A percentile compares a stretch with the other conserved stretches of the same genome.
These are phyloP conservation scores for Grosmannia serpens DNA, from an alignment of 2,329 filamentous ascomycete genomes.

Conservation along the genomic window DNA sequence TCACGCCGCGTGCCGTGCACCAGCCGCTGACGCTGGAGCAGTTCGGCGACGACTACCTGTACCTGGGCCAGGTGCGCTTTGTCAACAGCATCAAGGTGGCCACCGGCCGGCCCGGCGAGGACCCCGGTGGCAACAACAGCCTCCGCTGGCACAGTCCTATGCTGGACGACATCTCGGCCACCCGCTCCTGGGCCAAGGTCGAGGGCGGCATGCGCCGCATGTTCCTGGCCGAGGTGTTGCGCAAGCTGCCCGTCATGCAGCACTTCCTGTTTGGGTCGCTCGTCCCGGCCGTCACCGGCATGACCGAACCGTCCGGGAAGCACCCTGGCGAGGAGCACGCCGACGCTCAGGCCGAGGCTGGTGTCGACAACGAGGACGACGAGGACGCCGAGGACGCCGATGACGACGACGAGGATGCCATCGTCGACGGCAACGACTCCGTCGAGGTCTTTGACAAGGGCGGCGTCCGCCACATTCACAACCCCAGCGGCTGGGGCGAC, in stretches of 20 bases:
- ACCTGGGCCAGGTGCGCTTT: slow-evolving; percentile 84
- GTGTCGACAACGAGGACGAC: slow-evolving; percentile 45
- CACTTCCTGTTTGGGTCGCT: slow-evolving; percentile 91
- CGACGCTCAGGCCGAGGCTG: slow-evolving; percentile 34
- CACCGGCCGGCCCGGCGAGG: background rate
- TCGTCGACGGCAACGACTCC: slow-evolving; percentile 33
- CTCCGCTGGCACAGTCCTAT: slow-evolving; percentile 95
- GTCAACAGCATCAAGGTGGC: slow-evolving; percentile 78
- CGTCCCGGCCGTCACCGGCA: slow-evolving; percentile 67
- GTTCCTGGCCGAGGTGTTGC: slow-evolving; percentile 87
- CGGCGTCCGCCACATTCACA: slow-evolving; percentile 59
- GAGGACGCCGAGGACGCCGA: slow-evolving; percentile 38
- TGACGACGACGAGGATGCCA: slow-evolving; percentile 29
- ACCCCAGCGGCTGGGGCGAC: slow-evolving; percentile 73
- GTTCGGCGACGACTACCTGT: slow-evolving; percentile 71
- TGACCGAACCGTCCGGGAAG: slow-evolving; percentile 52
- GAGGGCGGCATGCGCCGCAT: slow-evolving; percentile 93
- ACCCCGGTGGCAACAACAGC: slow-evolving; percentile 52
- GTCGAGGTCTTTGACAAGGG: slow-evolving; percentile 51
- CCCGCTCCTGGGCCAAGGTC: slow-evolving; percentile 84
- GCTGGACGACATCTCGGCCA: slow-evolving; percentile 92
- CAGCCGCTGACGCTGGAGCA: slow-evolving; percentile 81
- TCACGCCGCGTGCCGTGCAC: slow-evolving; percentile 73
- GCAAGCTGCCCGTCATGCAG: slow-evolving; percentile 95
- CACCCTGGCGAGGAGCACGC: slow-evolving; percentile 35